Base-by-base conservation (phyloP, 2,329 filamentous ascomycete genomes). In the Neodidymelliopsis sp. region DNA sequence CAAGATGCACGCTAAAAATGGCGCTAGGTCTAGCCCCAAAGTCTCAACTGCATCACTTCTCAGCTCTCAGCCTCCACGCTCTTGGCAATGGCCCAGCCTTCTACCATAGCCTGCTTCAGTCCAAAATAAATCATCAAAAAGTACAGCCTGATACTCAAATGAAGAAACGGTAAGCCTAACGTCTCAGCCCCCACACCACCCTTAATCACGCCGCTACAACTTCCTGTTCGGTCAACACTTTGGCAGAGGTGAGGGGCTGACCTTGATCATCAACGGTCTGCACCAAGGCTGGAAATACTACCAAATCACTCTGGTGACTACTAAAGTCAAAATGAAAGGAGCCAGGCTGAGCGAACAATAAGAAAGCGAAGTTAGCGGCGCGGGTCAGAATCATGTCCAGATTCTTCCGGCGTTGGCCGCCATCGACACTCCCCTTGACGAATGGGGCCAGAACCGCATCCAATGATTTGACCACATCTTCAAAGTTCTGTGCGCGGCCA, bases 291-390 rank as follows among this genome's bases (percentile, higher is more conserved):
- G 69, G 69, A 40, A 66, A 71, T 1, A 63, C 50, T 1, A 54
- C 34, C 24, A 65, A 33, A 13, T 59, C 45, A 6, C 53, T 39
- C 8, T 54, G 40, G 2, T 15, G 30, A n/a, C 40, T 47, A 9
- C 27, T 34, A 20, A 68, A 71, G 5, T 67, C 59, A 19, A 72
- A 70, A 1, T 42, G 29, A 30, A 63, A 72, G 4, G 53, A 54
- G 6, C 63, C 61, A 15, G 67, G 69, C 40, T 72, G 69, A 12
- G 60, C 54, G 42, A 71, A 70, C 4, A 72, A 49, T 3, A 67
- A 25, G 15, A 63, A 66, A 8, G 62, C 66, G 18, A 69, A 54
- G 7, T 57, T 53, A 6, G 65, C 62, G 11, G 66, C 57, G 10
- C 63, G 64, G 19, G 57, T 56, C 12, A 70, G 42, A 9, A 72